A percentile compares a stretch with the other conserved stretches of the same genome.
Conservation (phyloP, 2,329 filamentous ascomycete species). For the Botrytis fabae region DNA sequence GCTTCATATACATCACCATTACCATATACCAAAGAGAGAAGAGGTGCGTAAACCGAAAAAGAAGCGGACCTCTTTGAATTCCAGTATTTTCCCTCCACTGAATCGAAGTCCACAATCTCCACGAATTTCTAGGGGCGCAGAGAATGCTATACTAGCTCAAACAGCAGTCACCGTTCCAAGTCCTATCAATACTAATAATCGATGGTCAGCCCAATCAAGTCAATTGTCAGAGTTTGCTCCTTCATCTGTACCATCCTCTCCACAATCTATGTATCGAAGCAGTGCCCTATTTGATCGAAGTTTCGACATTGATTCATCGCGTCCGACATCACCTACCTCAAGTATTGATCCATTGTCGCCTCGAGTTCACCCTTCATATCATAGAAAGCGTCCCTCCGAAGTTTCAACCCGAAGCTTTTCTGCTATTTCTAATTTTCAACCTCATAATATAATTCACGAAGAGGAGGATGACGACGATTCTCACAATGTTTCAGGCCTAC, state of each 20-base stretch:
- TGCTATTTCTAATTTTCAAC: constrained; percentile 41
- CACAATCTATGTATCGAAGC: constrained; percentile 69
- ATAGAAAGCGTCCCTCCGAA: constrained; percentile 58
- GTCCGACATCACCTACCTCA: constrained; percentile 80
- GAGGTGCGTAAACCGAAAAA: constrained; percentile 68
- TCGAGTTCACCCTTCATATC: constrained; percentile 53
- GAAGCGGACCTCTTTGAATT: constrained; percentile 64
- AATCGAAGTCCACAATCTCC: constrained; percentile 45
- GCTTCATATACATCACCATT: constrained; percentile 92
- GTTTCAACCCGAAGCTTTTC: constrained; percentile 52
- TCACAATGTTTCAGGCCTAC: constrained; percentile 35
- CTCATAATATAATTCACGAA: constrained; percentile 41
- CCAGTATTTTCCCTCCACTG: constrained; percentile 61
- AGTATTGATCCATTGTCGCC: constrained; percentile 68
- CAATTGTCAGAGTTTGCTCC: constrained; percentile 63
- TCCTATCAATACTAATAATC: constrained; percentile 49
- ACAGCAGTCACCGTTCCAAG: constrained; percentile 53
- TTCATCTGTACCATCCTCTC: constrained; percentile 80
- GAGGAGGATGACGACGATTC: constrained; percentile 41
- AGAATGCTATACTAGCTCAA: constrained; percentile 47
- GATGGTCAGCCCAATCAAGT: constrained; percentile 66
- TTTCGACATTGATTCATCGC: constrained; percentile 63
- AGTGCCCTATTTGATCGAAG: constrained; percentile 77
- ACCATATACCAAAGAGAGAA: constrained; percentile 68
- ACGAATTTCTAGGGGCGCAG: constrained; percentile 35